Conservation (phyloP, 345 rosid genomes). For the Luvunga scandens region DNA sequence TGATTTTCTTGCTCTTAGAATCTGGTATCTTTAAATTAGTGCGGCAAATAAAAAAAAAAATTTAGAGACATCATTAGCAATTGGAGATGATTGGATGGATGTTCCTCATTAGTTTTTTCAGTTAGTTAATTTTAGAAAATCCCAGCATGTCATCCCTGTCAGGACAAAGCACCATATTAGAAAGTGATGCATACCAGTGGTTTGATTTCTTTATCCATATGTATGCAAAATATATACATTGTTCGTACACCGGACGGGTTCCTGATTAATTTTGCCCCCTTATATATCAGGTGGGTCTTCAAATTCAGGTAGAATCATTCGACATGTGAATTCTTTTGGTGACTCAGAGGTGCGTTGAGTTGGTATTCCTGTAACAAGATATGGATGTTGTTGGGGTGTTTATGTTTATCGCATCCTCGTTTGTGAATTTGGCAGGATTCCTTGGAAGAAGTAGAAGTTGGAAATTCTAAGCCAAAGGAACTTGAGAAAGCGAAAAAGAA, state of each 20-base stretch:
- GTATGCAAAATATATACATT: not conserved
- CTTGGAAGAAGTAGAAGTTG: constrained; percentile 34
- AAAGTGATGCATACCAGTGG: not conserved
- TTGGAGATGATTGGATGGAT: not conserved
- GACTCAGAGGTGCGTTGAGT: constrained; percentile 40
- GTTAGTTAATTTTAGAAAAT: not conserved
- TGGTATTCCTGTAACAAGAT: constrained; percentile 13
- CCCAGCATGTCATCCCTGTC: not conserved
- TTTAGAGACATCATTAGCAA: not conserved
- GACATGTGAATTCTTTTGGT: constrained; percentile 65
- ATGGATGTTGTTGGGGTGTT: constrained; percentile 12
- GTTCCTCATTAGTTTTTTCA: not conserved
- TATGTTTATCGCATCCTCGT: constrained; percentile 14
- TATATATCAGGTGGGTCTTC: constrained; percentile 53
- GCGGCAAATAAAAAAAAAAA: not conserved
- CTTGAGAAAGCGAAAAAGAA: constrained; percentile 38
- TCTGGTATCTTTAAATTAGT: not conserved
- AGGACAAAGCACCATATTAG: not conserved
- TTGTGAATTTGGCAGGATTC: constrained; percentile 31
- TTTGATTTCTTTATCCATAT: not conserved
- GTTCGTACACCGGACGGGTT: not conserved
- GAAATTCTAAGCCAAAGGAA: constrained; percentile 34
- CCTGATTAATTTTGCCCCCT: not conserved
- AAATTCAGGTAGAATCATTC: constrained; percentile 51
- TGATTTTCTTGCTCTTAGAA: not conserved